Base-by-base conservation (phyloP, 108 stramenopile species). In the Cylindrotheca fusiformis region DNA sequence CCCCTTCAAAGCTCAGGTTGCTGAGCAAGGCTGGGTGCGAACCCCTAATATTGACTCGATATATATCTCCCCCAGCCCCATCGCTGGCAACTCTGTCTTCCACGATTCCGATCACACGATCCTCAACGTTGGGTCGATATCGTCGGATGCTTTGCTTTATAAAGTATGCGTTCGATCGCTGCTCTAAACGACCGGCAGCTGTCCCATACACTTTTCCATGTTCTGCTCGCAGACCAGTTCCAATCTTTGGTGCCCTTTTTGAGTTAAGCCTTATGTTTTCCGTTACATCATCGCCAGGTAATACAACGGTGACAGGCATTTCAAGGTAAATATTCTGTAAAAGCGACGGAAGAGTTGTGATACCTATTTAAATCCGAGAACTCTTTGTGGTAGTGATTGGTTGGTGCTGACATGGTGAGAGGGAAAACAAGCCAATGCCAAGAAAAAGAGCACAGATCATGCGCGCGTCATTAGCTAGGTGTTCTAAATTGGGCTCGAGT, bases 81-180 rank as follows among this genome's bases (percentile, higher is more conserved):
- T 83, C 82, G 31, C 54, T 74, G n/a, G 78, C 81, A 36, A 79
- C 74, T 41, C 86, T 80, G 63, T 93, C 91, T 76, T 88, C 82
- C 19, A 93, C 84, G 20, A 93, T 85, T 2, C 86, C 91, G 26
- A 93, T 67, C 29, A 93, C 82, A 19, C 91, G 77, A 71, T 93
- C 91, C 52, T 85, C 83, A 21, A 80, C 48, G 14, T 63, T 29
- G 23, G 83, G 77, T 29, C 62, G 52, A 58, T 85, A 85, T 1
- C 80, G 69, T 36, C 71, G 44, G 26, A 55, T 30, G 54, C 79
- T 81, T 26, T 71, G 65, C 55, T 58, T 48, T 0, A 85, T 58
- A 54, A 65, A 78, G 29, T 51, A 78, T 12, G 72, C 67, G 45
- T 64, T 58, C 30, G 55, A 46, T 21, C 57, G 68, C 22, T 81